Base-by-base conservation (phyloP, 768 basidiomycete species). In the Tulasnella sp. region DNA sequence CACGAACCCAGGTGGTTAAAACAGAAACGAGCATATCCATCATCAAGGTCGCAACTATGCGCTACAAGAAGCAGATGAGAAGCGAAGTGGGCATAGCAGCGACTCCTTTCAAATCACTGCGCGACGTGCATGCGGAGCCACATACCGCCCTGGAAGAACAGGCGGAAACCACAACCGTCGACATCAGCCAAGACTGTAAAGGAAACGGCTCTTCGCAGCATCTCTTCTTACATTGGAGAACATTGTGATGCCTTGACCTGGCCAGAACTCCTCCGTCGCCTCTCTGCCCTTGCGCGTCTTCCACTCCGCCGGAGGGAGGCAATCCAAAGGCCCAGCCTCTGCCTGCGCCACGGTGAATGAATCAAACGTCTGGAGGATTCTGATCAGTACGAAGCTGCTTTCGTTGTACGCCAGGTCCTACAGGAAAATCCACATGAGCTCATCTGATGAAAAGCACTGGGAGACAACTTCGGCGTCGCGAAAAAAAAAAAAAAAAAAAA, bases 401-500 rank as follows among this genome's bases (percentile, higher is more conserved):
- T 62, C 50, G 27, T 62, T 62, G 51, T 62, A 62, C 21, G 62
- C 62, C 42, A 60, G 61, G 24, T 62, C 45, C 62, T 62, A 38
- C 10, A 17, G 3, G 21, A 25, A 3, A 17, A 24, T 10, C 12
- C 22, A 56, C 2, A 22, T 11, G 17, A 44, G 21, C 15, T n/a
- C 11, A 42, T 25, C 19, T 11, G 27, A 41, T 11, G 5, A 11
- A 27, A 5, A 7, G 4, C 34, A 3, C 9, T 4, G 38, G 12
- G 1, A 10, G 2, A 3, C 15, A 3, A 25, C 8, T 1, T 7
- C 34, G 5, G n/a, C n/a, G n/a, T n/a, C n/a, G n/a, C n/a, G n/a
- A n/a, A n/a, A n/a, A n/a, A n/a, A n/a, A n/a, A n/a, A n/a, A n/a
- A n/a, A n/a, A n/a, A n/a, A n/a, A n/a, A n/a, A n/a, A n/a, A n/a